Conservation (phyloP, 2,329 filamentous ascomycete genomes). For the Cladophialophora psammophila region DNA sequence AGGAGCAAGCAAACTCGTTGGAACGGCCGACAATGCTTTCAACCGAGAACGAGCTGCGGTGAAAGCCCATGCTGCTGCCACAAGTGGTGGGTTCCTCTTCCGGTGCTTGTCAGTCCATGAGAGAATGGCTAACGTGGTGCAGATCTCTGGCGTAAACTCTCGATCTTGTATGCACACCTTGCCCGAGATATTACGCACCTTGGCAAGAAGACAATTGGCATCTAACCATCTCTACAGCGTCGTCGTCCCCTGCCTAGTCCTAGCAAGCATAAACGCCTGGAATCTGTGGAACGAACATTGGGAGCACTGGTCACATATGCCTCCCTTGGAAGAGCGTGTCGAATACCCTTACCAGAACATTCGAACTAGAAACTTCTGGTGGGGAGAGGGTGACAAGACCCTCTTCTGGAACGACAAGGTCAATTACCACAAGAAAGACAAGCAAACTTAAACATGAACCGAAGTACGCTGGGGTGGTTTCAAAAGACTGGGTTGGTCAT, state of each 20-base stretch:
- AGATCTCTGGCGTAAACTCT: conserved; percentile 97
- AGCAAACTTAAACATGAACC: conserved; percentile 54
- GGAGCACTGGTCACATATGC: conserved; percentile 89
- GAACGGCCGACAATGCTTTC: conserved; percentile 84
- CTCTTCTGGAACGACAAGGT: conserved; percentile 87
- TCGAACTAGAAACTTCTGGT: conserved; percentile 92
- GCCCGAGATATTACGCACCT: conserved; percentile 1
- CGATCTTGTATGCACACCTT: conserved; percentile 77
- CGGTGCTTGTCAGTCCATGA: conserved; percentile 18
- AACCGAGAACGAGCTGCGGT: conserved; percentile 89
- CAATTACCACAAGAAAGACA: conserved; percentile 98
- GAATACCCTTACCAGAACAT: conserved; percentile 99
- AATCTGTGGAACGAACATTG: conserved; percentile 94
- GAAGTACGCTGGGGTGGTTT: conserved; percentile 2
- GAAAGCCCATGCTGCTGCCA: conserved; percentile 85
- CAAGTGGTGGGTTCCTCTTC: conserved; percentile 68
- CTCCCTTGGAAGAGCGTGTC: conserved; percentile 84
- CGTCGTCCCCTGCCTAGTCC: conserved; percentile 74
- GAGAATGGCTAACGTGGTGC: conserved; percentile 39
- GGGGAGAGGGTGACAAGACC: conserved; percentile 89
- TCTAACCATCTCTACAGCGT: conserved; percentile 61
- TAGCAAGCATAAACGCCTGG: conserved; percentile 82
- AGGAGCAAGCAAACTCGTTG: conserved; percentile 56
- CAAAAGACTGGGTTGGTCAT: background rate
- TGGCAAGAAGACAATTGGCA: background rate